phyloP scores from a whole-genome alignment of 495 filamentous ascomycete genomes.

The Trichocladium antarcticum region DNA sequence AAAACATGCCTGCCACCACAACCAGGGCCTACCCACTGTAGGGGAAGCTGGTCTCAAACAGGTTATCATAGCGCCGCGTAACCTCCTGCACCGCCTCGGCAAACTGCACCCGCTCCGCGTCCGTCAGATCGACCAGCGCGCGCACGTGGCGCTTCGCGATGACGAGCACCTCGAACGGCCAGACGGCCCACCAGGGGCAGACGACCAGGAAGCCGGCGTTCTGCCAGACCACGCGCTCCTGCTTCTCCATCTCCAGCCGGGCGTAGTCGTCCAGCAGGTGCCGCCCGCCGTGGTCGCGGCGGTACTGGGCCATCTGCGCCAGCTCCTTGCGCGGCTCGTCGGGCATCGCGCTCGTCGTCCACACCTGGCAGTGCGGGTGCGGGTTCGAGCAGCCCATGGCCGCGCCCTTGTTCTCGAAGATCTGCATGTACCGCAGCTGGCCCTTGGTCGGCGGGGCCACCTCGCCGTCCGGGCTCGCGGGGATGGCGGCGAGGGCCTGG shows the following conservation, averaged over 20 bases:
- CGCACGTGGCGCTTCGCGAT: conserved; percentile 70
- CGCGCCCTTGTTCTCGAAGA: conserved; percentile 97
- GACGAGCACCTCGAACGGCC: conserved; percentile 95
- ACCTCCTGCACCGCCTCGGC: conserved; percentile 79
- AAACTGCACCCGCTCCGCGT: conserved; percentile 54
- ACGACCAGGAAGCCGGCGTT: conserved; percentile 74
- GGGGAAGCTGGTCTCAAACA: conserved; percentile 93
- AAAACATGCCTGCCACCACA: not conserved
- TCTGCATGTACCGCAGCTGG: conserved; percentile 95
- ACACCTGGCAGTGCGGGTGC: conserved; percentile 92
- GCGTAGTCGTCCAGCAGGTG: conserved; percentile 82
- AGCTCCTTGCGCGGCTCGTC: conserved; percentile 79
- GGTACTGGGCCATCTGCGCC: conserved; percentile 64
- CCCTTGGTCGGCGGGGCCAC: conserved; percentile 47
- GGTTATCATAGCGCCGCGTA: conserved; percentile 84
- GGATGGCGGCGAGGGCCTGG: conserved; percentile 29
- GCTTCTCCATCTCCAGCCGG: conserved; percentile 64
- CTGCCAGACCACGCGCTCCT: conserved; percentile 76
- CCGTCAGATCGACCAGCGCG: conserved; percentile 66
- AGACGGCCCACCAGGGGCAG: conserved; percentile 94
- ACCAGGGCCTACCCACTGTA: conserved; percentile 50
- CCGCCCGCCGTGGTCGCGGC: conserved; percentile 51
- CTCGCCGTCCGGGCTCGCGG: conserved; percentile 29
- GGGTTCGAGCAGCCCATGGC: conserved; percentile 99
- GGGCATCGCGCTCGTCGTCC: conserved; percentile 81